Base-by-base conservation (phyloP, 2,329 filamentous ascomycete genomes). In the Fusarium denticulatum region DNA sequence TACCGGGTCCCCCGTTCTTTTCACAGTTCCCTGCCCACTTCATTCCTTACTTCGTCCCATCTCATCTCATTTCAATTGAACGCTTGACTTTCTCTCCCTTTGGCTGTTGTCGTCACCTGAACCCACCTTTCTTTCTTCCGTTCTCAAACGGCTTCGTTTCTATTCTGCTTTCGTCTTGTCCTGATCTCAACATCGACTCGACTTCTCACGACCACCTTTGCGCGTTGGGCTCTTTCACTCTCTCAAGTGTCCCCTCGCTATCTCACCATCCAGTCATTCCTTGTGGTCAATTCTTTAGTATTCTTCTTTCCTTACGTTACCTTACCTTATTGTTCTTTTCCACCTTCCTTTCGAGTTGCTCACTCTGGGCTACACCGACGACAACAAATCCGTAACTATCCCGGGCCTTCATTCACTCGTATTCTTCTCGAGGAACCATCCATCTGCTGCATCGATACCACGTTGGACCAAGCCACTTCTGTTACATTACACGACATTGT, bases 401-500 rank as follows among this genome's bases (percentile, higher is more conserved):
- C 26, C 14, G 10, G n/a, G 42, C 14, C 57, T 37, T 49, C 34
- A 60, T 49, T 49, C 66, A 49, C 70, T 78, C 76, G 74, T 72
- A 75, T 78, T 76, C 63, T 37, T 58, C 69, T 63, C 50, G 47
- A 65, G 55, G 52, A 32, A 32, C 59, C 67, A 56, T 77, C 70
- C 75, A 73, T 59, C 46, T 68, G 61, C 66, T 72, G 72, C 70
- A 76, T 71, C 59, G 63, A 64, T 76, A 45, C 67, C 60, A 77
- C 72, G 60, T 75, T 71, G 59, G 62, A 72, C 68, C 49, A 69
- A 64, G 49, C 59, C 57, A 65, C 67, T 64, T 64, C 67, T 60
- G 59, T 53, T 70, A 55, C 66, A 53, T 64, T 64, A 43, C 59
- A 75, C 60, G 30, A 65, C 59, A 65, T 65, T 59, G 36, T 37